Evolutionary conservation across 306 rosid species (phyloP).

Genomic region (Cicer yamashitae): DNA sequence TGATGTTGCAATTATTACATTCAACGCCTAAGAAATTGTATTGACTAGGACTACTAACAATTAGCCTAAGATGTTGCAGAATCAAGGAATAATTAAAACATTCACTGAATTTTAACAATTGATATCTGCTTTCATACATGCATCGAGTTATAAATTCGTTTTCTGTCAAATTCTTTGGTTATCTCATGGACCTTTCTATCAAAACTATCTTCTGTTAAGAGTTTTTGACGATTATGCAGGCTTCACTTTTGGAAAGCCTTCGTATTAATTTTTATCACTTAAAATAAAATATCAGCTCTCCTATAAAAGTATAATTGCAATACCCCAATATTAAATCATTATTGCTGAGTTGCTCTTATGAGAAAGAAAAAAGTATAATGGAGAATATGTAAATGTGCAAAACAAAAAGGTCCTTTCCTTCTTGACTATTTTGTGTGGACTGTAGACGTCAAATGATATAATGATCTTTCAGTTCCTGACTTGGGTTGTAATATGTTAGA

Average conservation of each 20-base stretch:
- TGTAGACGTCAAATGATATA: conserved; percentile 7
- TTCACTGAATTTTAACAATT: too few relatives aligned
- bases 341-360: not conserved
- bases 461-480: not conserved
- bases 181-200: not conserved
- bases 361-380: not conserved
- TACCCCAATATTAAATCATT: not conserved
- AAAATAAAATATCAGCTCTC: not conserved
- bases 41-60: too few relatives aligned
- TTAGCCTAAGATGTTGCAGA: too few relatives aligned
- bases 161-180: too few relatives aligned
- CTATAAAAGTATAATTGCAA: not conserved
- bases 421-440: conserved; percentile 3
- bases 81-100: too few relatives aligned
- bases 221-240: conserved; percentile 10
- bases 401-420: not conserved
- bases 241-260: conserved; percentile 4
- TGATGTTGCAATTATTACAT: too few relatives aligned
- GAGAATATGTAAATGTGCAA: not conserved
- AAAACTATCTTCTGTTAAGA: conserved; percentile 3
- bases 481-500: conserved; percentile 1
- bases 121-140: not conserved
- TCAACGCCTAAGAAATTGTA: too few relatives aligned
- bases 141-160: not conserved
- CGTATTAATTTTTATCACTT: conserved; percentile 4